Percentiles rank a stretch among this genome's conserved stretches.
phyloP scores from a whole-genome alignment of 768 basidiomycete species.

The Galerina marginata region DNA sequence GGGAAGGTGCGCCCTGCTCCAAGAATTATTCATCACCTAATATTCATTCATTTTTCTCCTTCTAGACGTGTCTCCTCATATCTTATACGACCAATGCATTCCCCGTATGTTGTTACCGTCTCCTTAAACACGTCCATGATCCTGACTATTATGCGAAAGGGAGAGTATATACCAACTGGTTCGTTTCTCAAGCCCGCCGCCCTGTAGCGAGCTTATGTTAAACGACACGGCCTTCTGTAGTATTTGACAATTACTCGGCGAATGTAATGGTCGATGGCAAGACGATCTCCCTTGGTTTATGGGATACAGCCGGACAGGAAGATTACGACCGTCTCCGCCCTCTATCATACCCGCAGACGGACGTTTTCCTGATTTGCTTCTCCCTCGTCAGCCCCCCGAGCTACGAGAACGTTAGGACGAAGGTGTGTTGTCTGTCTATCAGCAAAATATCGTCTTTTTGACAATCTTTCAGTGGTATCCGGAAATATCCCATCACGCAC shows the following conservation, averaged over 20 bases:
- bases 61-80: conserved; percentile 95
- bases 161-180: conserved; percentile 98
- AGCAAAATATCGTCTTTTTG: conserved; percentile 16
- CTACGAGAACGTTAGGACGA: conserved; percentile 98
- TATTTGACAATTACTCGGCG: conserved; percentile 98
- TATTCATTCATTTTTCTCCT: conserved; percentile 21
- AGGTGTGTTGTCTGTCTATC: conserved; percentile 56
- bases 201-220: not conserved
- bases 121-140: conserved; percentile 9
- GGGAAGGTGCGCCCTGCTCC: conserved; percentile 71
- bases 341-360: conserved; percentile 98
- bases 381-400: conserved; percentile 97
- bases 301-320: conserved; percentile 99
- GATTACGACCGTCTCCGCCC: conserved; percentile 98
- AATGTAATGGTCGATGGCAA: conserved; percentile 99
- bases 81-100: conserved; percentile 99
- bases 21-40: conserved; percentile 6
- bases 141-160: conserved; percentile 51
- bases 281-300: conserved; percentile 96
- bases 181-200: conserved; percentile 24
- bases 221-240: conserved; percentile 42
- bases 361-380: conserved; percentile 99
- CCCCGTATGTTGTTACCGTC: conserved; percentile 62
- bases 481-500: conserved; percentile 97
- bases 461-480: conserved; percentile 78